A percentile compares a stretch with the other conserved stretches of the same genome.
Conservation (phyloP, 1,284 basidiomycete species). For the Leccinum solheimii region DNA sequence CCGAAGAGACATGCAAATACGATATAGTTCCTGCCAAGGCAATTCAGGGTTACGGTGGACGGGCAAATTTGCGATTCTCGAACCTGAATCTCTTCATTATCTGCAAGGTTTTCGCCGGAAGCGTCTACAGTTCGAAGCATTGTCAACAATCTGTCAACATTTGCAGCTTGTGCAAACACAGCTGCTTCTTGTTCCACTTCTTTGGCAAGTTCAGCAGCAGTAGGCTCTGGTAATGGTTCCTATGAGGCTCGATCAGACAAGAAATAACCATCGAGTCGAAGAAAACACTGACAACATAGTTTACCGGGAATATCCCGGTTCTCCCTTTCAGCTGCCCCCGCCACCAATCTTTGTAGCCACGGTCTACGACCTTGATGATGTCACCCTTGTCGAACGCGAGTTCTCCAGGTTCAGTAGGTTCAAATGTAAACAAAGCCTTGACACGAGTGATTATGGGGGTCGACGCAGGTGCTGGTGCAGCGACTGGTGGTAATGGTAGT, state of each 20-base stretch:
- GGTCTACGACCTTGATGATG: constrained; percentile 93
- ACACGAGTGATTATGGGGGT: constrained; percentile 74
- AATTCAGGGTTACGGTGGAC: neutral
- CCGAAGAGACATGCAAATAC: constrained; percentile 83
- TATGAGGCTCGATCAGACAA: constrained; percentile 31
- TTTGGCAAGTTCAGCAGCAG: constrained; percentile 72
- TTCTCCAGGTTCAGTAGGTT: constrained; percentile 88
- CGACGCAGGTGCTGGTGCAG: constrained; percentile 21
- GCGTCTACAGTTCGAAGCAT: constrained; percentile 81
- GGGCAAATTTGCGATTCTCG: constrained; percentile 3
- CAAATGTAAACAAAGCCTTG: constrained; percentile 88
- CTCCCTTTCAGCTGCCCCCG: constrained; percentile 89
- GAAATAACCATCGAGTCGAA: neutral
- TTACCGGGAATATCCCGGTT: constrained; percentile 97
- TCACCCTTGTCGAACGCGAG: constrained; percentile 93
- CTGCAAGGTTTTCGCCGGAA: constrained; percentile 82
- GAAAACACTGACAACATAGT: constrained; percentile 78
- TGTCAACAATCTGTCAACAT: constrained; percentile 85
- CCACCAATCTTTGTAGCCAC: constrained; percentile 99
- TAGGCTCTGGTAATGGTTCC: constrained; percentile 90
- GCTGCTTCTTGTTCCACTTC: constrained; percentile 90
- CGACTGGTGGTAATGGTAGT: constrained; percentile 19
- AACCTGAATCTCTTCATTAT: constrained; percentile 93
- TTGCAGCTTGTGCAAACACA: constrained; percentile 81
- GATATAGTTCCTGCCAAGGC: constrained; percentile 76